These are phyloP conservation scores for Neurospora sp. DNA, from an alignment of 495 filamentous ascomycete genomes.

Conservation along the genomic window DNA sequence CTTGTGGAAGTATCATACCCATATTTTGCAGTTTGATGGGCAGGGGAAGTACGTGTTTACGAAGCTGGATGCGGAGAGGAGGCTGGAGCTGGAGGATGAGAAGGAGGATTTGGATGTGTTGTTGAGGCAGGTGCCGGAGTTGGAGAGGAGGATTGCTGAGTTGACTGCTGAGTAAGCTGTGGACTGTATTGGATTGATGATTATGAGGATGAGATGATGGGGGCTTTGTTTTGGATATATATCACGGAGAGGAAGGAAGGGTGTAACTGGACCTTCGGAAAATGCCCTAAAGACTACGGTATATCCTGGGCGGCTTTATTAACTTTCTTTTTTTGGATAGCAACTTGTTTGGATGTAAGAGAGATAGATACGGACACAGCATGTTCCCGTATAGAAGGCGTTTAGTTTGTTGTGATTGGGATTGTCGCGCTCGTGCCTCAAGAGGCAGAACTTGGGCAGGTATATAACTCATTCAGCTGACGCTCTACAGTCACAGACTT, in stretches of 20 bases:
- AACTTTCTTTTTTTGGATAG: background rate
- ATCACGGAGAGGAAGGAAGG: background rate
- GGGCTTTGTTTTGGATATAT: background rate
- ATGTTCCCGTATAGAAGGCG: background rate
- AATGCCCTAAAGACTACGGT: background rate
- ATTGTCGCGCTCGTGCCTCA: background rate
- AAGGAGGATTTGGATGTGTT: conserved; percentile 87
- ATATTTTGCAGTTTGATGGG: conserved; percentile 93
- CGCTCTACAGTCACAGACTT: too few relatives aligned
- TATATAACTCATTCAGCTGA: too few relatives aligned
- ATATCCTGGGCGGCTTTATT: background rate
- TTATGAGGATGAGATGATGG: background rate
- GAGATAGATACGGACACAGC: background rate
- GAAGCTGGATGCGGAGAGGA: conserved; percentile 75
- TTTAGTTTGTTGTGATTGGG: background rate
- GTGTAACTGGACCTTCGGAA: background rate
- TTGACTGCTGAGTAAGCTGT: conserved; percentile 36
- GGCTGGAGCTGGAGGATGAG: conserved; percentile 86
- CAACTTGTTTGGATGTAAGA: background rate
- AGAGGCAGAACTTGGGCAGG: too few relatives aligned
- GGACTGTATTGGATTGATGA: background rate
- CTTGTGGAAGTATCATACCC: conserved; percentile 91
- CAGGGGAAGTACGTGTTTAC: conserved; percentile 88
- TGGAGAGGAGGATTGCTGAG: conserved; percentile 76
- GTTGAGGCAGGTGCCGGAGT: conserved; percentile 72